Percentiles rank a stretch among this genome's conserved stretches.
phyloP scores from a whole-genome alignment of 352 stramenopile species.

The Aphanomyces invadans region DNA sequence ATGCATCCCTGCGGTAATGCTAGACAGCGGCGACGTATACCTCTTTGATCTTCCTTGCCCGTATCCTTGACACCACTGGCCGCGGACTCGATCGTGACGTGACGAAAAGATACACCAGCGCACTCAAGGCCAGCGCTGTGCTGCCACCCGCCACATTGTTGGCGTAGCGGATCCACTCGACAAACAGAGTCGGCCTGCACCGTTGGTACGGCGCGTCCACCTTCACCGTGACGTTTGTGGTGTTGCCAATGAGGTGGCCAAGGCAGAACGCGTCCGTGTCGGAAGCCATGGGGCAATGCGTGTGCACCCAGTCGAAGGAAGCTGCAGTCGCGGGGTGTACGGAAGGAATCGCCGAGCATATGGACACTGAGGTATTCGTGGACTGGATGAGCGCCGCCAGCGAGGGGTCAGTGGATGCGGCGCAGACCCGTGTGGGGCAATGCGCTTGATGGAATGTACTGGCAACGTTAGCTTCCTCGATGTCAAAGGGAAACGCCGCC shows the following conservation, averaged over 20 bases:
- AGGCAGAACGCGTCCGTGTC: constrained; percentile 47
- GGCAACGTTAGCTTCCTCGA: constrained; percentile 41
- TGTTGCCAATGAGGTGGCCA: constrained; percentile 39
- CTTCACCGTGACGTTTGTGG: constrained; percentile 25
- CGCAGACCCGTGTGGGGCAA: constrained; percentile 29
- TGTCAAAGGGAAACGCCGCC: constrained; percentile 36
- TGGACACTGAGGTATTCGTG: neutral
- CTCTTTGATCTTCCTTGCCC: neutral
- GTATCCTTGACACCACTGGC: neutral
- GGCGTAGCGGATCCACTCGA: constrained; percentile 4
- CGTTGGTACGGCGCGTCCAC: neutral
- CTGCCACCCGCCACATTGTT: constrained; percentile 14
- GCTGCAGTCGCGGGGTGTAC: too few species aligned
- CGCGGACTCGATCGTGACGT: neutral
- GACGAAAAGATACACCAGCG: constrained; percentile 19
- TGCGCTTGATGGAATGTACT: constrained; percentile 75
- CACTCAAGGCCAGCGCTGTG: constrained; percentile 7
- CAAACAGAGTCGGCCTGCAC: constrained; percentile 1
- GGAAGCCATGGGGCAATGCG: constrained; percentile 49
- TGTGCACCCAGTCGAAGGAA: constrained; percentile 70
- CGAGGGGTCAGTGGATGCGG: neutral
- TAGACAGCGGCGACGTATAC: neutral
- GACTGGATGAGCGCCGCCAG: neutral
- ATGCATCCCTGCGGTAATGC: too few species aligned
- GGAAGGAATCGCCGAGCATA: neutral